phyloP scores from a whole-genome alignment of 75 land plant species.

The Cunninghamia lanceolata region DNA sequence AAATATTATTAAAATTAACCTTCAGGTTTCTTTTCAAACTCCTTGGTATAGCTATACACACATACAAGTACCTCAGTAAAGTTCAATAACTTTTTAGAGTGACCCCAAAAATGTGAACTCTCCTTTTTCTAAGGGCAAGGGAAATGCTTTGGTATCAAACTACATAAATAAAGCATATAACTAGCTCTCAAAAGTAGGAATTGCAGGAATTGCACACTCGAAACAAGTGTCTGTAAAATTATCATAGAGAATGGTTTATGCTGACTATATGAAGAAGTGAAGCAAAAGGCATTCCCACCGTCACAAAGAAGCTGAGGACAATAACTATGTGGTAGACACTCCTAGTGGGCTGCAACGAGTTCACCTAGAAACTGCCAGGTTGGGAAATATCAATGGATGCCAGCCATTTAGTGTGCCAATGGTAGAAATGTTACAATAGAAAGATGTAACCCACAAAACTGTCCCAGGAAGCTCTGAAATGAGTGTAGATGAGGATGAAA shows the following conservation, averaged over 20 bases:
- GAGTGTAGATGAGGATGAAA: too few species aligned
- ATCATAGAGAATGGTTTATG: neutral
- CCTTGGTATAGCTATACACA: neutral
- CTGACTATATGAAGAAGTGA: neutral
- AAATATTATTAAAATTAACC: neutral
- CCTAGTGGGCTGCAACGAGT: neutral
- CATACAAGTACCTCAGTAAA: neutral
- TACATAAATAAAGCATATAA: neutral
- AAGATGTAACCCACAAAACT: too few species aligned
- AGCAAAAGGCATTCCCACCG: too few species aligned
- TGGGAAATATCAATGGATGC: neutral
- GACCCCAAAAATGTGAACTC: too few species aligned
- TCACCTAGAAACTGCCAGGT: neutral
- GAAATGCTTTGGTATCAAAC: neutral
- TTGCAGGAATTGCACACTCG: neutral
- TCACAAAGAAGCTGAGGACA: neutral
- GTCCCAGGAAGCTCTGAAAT: too few species aligned
- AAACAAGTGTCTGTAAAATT: neutral
- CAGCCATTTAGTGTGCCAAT: too few species aligned
- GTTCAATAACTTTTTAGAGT: too few species aligned
- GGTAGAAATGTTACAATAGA: too few species aligned
- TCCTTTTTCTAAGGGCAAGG: neutral
- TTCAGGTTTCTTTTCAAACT: neutral
- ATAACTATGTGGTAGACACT: neutral
- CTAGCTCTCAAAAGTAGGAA: neutral